Evolutionary conservation across 2,329 filamentous ascomycete species (phyloP), one percentile per base, ranked within the genome.

Genomic region (Penicillium sp.): DNA sequence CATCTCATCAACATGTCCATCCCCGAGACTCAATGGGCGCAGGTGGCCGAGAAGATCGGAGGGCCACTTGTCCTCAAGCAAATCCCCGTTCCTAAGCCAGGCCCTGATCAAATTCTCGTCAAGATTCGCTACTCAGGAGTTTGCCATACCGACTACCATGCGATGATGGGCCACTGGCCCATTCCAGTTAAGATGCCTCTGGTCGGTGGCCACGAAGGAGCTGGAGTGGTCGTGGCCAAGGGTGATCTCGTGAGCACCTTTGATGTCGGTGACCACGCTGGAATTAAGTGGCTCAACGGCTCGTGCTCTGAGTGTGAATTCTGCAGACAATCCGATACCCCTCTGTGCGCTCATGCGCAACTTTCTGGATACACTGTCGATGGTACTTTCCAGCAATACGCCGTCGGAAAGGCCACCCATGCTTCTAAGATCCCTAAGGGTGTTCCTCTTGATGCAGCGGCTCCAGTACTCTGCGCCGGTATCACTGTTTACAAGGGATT

Each of bases 281-380:
- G 92, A 74, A 84, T 96, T 75, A 95, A 91, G 61, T 97, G 92
- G 92, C 82, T 96, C 69, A 94, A 96, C 77, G 89, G 91, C 64
- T 87, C 89, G 42, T 97, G 93, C 77, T 81, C 94, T 57, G 77
- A 81, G 66, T 97, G 93, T 79, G 82, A 86, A 66, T 95, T 90
- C 82, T 96, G 93, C 80, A 85, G 88, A 69, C 82, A 86, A 67
- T 77, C 84, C 46, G 89, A 95, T 68, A 91, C 96, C 77, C 89
- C 90, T 4, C 86, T 96, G 6, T 97, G 93, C 80, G 75, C 83
- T 15, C 80, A 89, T 61, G 85, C 89, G 23, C 79, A 85, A 33
- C 84, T 96, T 43, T 94, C 90, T 1, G 93, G 93, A 54, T 96
- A 94, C 81, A 95, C 90, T 10, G 91, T 96, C 73, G 90, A 96